phyloP scores from a whole-genome alignment of 2,329 filamentous ascomycete genomes.

The Aulographum hederae region DNA sequence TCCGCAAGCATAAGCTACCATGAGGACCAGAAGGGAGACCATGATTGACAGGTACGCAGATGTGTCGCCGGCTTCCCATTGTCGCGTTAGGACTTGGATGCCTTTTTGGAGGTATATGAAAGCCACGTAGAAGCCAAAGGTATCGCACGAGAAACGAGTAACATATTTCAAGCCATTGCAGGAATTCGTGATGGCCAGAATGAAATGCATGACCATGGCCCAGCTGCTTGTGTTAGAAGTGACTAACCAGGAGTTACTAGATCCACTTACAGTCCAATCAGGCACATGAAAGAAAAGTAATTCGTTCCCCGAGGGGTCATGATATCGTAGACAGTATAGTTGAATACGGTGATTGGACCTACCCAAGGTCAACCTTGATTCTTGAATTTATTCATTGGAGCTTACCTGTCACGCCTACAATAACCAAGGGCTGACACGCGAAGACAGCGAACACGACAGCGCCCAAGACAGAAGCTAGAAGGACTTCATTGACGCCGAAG shows the following conservation, averaged over 20 bases:
- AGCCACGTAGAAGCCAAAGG: constrained; percentile 85
- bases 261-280: constrained; percentile 54
- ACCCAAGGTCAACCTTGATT: too few relatives aligned
- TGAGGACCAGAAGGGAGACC: constrained; percentile 60
- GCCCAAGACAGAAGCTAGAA: constrained; percentile 70
- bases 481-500: constrained; percentile 79
- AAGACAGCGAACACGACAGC: constrained; percentile 65
- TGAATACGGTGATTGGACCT: constrained; percentile 85
- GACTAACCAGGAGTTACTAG: not conserved
- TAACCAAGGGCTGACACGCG: constrained; percentile 71
- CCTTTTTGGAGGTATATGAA: constrained; percentile 87
- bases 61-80: constrained; percentile 43
- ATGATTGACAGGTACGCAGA: constrained; percentile 63
- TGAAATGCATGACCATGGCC: constrained; percentile 71
- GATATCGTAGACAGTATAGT: constrained; percentile 87
- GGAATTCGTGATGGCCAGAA: constrained; percentile 66
- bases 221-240: constrained; percentile 32
- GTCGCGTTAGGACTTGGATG: constrained; percentile 63
- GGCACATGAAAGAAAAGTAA: constrained; percentile 80
- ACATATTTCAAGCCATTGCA: constrained; percentile 83
- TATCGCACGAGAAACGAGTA: constrained; percentile 81
- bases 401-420: constrained; percentile 68
- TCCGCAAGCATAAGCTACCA: constrained; percentile 56
- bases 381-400: not conserved
- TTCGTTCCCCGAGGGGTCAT: constrained; percentile 59